Base-by-base conservation (phyloP, 495 filamentous ascomycete species). In the Corynascus novoguineensis region DNA sequence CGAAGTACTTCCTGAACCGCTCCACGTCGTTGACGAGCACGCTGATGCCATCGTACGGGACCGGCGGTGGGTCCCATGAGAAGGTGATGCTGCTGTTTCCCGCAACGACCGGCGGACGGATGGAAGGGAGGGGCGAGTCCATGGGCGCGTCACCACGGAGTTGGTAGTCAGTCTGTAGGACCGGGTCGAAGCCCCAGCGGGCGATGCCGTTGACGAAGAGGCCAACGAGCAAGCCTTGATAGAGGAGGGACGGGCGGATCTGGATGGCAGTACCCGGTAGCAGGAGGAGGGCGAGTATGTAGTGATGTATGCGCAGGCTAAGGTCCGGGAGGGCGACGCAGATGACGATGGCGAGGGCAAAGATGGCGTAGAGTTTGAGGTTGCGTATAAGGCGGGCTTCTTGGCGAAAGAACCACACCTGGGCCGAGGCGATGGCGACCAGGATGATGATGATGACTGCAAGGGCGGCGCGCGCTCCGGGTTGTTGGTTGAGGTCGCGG, bases 11-110 rank as follows among this genome's bases (percentile, higher is more conserved):
- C 10, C 85, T 72, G 70, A 83, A 92, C 55, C 92, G 75, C 69
- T 98, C 93, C 0, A 98, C 93, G 59, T 98, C 93, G 65, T 98
- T 96, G 24, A 98, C 86, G 0, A 98, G 72, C 17, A 97, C 83
- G 57, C 88, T 92, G 17, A 97, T 77, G 0, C 92, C 93, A 64
- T 95, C 81, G 51, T 74, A 92, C 75, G 75, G 81, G 73, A 71
- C 86, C 75, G 76, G 75, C 14, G 74, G 62, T 6, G 76, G 59
- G 24, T 78, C 73, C 59, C 77, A 79, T 10, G 81, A 73, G 27
- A 80, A 80, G 4, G 85, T 84, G 14, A 82, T 83, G 17, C 64
- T 74, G 14, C 64, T 60, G 3, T 65, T 53, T 4, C 24, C 22
- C 32, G 1, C 68, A 5, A 83, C 75, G 1, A 68, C 57, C 1